Percentiles rank a stretch among this genome's conserved stretches.
These are phyloP conservation scores for Ambrosia artemisiifolia DNA, from an alignment of 129 eudicot genomes.

Conservation along the genomic window DNA sequence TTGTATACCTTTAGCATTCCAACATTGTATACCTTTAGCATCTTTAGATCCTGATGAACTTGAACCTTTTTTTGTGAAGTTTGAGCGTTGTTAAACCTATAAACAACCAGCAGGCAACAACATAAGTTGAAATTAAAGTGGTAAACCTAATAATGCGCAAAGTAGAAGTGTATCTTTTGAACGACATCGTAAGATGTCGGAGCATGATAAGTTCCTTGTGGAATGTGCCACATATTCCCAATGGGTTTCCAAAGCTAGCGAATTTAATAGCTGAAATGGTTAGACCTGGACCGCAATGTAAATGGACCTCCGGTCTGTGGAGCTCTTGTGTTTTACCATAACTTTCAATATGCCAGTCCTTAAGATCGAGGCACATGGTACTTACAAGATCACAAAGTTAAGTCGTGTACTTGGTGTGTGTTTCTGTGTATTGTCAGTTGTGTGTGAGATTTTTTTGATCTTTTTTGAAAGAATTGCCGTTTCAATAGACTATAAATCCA, in stretches of 20 bases:
- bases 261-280: constrained; percentile 45
- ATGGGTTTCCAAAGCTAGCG: constrained; percentile 60
- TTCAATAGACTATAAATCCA: too few relatives aligned
- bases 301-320: constrained; percentile 43
- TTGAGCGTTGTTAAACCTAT: too few relatives aligned
- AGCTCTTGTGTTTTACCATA: constrained; percentile 40
- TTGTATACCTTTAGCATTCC: too few relatives aligned
- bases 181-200: constrained; percentile 33
- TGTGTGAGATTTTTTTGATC: not conserved
- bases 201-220: constrained; percentile 52
- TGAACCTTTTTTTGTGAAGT: too few relatives aligned
- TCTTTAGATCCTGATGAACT: too few relatives aligned
- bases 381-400: constrained; percentile 32
- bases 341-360: constrained; percentile 44
- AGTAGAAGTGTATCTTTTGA: constrained; percentile 31
- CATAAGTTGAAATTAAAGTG: too few relatives aligned
- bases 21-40: too few relatives aligned
- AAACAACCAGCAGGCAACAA: too few relatives aligned
- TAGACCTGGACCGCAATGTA: constrained; percentile 41
- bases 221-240: constrained; percentile 56
- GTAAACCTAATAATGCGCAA: not conserved
- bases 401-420: not conserved
- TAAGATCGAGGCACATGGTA: constrained; percentile 66
- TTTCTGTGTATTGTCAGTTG: not conserved
- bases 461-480: too few relatives aligned